Conservation (phyloP, 1,284 basidiomycete species). For the Malassezia globosa region DNA sequence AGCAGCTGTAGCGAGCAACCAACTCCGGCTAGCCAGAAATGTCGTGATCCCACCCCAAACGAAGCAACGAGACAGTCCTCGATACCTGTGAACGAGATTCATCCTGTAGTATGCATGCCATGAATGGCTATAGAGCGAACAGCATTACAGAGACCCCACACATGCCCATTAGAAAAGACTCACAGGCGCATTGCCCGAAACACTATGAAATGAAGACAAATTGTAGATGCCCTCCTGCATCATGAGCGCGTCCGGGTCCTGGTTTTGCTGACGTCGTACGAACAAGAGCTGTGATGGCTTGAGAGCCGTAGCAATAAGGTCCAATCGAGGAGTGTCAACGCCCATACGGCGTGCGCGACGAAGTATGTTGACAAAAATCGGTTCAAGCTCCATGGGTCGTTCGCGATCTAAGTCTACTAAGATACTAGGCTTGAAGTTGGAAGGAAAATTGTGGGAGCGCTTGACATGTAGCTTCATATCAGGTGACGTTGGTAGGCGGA, state of each 20-base stretch:
- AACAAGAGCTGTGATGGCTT: conserved; percentile 26
- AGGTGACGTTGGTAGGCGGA: neutral
- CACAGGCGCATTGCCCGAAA: conserved; percentile 1
- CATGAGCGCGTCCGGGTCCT: neutral
- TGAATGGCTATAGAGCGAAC: neutral
- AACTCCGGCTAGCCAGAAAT: no score
- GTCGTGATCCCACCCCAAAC: no score
- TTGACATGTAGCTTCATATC: conserved; percentile 7
- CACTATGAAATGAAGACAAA: neutral
- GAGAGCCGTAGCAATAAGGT: conserved; percentile 30
- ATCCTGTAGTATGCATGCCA: no score
- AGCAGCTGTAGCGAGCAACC: no score
- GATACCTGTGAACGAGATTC: no score
- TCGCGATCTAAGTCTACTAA: conserved; percentile 34
- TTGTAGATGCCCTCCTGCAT: neutral
- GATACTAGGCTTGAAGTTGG: conserved; percentile 36
- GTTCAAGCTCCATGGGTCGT: conserved; percentile 37
- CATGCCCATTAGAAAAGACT: neutral
- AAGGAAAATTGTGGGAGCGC: neutral
- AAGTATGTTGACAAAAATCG: conserved; percentile 31
- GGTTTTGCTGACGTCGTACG: neutral
- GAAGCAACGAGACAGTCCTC: no score
- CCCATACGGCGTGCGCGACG: conserved; percentile 19
- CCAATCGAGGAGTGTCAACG: conserved; percentile 35
- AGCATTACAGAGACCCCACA: neutral